Conservation (phyloP, 495 filamentous ascomycete genomes). For the Xylaria castorea region DNA sequence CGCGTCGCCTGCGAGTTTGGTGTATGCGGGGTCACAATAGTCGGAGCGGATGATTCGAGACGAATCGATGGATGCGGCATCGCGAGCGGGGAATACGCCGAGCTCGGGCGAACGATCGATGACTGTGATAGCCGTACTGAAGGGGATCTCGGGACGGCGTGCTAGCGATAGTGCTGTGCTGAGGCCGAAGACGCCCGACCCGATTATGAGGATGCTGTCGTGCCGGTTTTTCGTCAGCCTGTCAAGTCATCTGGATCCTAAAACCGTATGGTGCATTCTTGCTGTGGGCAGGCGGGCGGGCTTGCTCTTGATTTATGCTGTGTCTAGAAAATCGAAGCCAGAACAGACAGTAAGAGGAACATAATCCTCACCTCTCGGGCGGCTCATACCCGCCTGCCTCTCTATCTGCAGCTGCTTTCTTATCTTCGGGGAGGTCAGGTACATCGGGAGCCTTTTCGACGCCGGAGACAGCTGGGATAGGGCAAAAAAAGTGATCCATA, state of each 20-base stretch:
- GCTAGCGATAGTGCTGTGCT: conserved; percentile 71
- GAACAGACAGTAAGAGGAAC: conserved; percentile 11
- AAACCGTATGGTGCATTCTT: no score
- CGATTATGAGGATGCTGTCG: conserved; percentile 72
- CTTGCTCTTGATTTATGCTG: neutral
- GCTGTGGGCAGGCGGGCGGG: neutral
- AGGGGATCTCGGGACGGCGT: conserved; percentile 59
- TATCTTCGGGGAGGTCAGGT: neutral
- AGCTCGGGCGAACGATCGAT: conserved; percentile 67
- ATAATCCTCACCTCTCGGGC: conserved; percentile 19
- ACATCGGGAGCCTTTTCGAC: neutral
- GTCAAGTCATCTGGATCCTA: neutral
- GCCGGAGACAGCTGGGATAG: conserved; percentile 9
- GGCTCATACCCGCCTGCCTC: conserved; percentile 5
- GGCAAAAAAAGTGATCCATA: conserved; percentile 14
- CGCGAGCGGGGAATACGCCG: conserved; percentile 66
- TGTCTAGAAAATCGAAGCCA: neutral
- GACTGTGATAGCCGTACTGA: conserved; percentile 64
- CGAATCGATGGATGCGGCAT: conserved; percentile 75
- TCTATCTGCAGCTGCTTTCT: neutral
- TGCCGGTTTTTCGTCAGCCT: conserved; percentile 4
- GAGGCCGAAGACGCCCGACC: conserved; percentile 78
- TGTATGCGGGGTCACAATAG: conserved; percentile 77
- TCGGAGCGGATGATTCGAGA: conserved; percentile 83
- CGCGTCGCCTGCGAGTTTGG: conserved; percentile 69